A percentile compares a stretch with the other conserved stretches of the same genome.
Evolutionary conservation across 2,329 filamentous ascomycete genomes (phyloP).

Genomic region (Talaromyces pinophilus): DNA sequence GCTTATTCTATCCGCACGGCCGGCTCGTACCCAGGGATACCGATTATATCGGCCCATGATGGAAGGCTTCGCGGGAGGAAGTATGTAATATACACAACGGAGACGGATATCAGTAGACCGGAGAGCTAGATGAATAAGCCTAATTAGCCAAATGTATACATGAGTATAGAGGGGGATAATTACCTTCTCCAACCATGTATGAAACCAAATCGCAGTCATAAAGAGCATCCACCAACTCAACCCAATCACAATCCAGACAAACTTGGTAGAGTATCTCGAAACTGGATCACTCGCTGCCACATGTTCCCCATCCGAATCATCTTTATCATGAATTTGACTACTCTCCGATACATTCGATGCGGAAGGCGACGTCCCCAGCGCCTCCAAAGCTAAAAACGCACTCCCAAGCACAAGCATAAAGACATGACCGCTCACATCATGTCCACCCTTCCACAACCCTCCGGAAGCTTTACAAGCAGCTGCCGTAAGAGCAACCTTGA

Average conservation of each 20-base stretch:
- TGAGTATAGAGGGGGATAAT: constrained; percentile 1
- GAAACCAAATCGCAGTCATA: constrained; percentile 98
- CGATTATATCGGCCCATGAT: constrained; percentile 50
- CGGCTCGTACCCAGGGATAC: constrained; percentile 36
- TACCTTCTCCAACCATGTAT: constrained; percentile 98
- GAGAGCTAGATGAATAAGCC: constrained; percentile 43
- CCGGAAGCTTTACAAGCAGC: constrained; percentile 80
- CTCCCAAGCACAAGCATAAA: constrained; percentile 87
- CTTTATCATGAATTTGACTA: constrained; percentile 37
- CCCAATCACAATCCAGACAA: constrained; percentile 60
- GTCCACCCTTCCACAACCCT: constrained; percentile 85
- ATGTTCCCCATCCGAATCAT: constrained; percentile 33
- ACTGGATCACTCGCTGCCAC: constrained; percentile 36
- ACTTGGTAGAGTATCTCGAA: constrained; percentile 58
- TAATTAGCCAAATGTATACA: neutral
- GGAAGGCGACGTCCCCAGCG: constrained; percentile 64
- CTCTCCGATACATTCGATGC: constrained; percentile 36
- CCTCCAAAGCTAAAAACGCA: constrained; percentile 78
- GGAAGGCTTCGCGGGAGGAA: constrained; percentile 51
- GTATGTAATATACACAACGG: constrained; percentile 54
- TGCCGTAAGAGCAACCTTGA: constrained; percentile 63
- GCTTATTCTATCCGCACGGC: constrained; percentile 30
- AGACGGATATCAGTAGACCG: constrained; percentile 52
- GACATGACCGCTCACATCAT: constrained; percentile 94
- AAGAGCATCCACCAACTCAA: constrained; percentile 93